A percentile compares a stretch with the other conserved stretches of the same genome.
Conservation (phyloP, 352 stramenopile species). For the Globisporangium barbulae region DNA sequence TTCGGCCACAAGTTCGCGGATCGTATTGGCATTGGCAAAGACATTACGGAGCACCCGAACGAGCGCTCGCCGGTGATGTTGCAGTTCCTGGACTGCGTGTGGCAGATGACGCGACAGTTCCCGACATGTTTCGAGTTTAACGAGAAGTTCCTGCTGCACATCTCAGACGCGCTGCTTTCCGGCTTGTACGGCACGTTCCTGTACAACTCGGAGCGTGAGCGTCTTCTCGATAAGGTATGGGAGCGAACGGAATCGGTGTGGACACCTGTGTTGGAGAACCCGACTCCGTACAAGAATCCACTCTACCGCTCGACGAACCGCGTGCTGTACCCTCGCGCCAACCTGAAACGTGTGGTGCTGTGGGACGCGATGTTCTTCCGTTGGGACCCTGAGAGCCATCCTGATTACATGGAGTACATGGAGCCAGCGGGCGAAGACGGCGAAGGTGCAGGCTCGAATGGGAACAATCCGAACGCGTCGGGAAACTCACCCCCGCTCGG, state of each 20-base stretch:
- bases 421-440: constrained; percentile 45
- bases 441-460: constrained; percentile 23
- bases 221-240: constrained; percentile 82
- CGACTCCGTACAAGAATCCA: constrained; percentile 62
- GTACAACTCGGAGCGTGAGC: constrained; percentile 84
- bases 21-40: constrained; percentile 75
- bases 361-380: constrained; percentile 88
- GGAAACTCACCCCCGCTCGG: constrained; percentile 33
- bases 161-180: constrained; percentile 76
- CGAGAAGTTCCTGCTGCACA: constrained; percentile 79
- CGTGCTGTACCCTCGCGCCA: constrained; percentile 81
- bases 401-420: constrained; percentile 88
- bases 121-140: constrained; percentile 89
- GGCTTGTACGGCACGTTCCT: constrained; percentile 81
- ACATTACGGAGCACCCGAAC: constrained; percentile 74
- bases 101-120: constrained; percentile 87
- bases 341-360: constrained; percentile 82
- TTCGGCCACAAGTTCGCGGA: constrained; percentile 91
- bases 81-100: constrained; percentile 86
- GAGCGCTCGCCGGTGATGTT: constrained; percentile 85
- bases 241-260: constrained; percentile 83
- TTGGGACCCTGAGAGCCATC: constrained; percentile 58
- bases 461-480: constrained; percentile 25
- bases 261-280: constrained; percentile 74
- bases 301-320: constrained; percentile 77